Percentiles rank a stretch among this genome's conserved stretches.
These are phyloP conservation scores for Fusarium ambrosium DNA, from an alignment of 2,329 filamentous ascomycete species.

Conservation along the genomic window DNA sequence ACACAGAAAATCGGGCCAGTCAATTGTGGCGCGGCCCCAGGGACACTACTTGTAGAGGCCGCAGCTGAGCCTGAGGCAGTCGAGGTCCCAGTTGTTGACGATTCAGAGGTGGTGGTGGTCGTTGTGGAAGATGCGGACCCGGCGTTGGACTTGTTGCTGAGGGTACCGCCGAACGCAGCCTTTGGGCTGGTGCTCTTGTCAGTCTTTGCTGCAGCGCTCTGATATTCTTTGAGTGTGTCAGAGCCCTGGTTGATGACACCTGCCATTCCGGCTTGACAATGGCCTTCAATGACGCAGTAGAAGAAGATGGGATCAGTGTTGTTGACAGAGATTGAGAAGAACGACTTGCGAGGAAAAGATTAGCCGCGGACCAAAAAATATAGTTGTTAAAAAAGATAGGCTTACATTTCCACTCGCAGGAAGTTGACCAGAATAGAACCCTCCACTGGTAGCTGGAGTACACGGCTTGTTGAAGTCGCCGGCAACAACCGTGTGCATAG, in stretches of 20 bases:
- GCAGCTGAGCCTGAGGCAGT: not conserved
- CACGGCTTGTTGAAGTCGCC: constrained; percentile 64
- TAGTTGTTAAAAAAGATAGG: not conserved
- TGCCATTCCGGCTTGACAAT: constrained; percentile 52
- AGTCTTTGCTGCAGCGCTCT: constrained; percentile 17
- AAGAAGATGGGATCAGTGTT: constrained; percentile 49
- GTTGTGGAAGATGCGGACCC: not conserved
- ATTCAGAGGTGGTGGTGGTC: not conserved
- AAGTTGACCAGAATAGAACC: constrained; percentile 27
- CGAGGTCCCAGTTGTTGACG: not conserved
- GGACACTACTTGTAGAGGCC: not conserved
- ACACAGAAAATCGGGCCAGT: not conserved
- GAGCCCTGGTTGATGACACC: constrained; percentile 47
- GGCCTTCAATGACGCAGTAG: constrained; percentile 47
- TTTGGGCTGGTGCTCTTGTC: constrained; percentile 22
- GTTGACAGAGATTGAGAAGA: constrained; percentile 47
- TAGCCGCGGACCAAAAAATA: not conserved
- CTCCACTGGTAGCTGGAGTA: constrained; percentile 49
- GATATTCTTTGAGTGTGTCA: constrained; percentile 37
- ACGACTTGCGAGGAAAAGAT: not conserved
- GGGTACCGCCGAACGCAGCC: constrained; percentile 26
- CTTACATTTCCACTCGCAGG: not conserved
- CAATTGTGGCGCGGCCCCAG: not conserved
- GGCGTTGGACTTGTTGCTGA: not conserved
- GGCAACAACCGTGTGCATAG: constrained; percentile 64